These are phyloP conservation scores for Talaromyces piceae DNA, from an alignment of 2,329 filamentous ascomycete species.

Conservation along the genomic window DNA sequence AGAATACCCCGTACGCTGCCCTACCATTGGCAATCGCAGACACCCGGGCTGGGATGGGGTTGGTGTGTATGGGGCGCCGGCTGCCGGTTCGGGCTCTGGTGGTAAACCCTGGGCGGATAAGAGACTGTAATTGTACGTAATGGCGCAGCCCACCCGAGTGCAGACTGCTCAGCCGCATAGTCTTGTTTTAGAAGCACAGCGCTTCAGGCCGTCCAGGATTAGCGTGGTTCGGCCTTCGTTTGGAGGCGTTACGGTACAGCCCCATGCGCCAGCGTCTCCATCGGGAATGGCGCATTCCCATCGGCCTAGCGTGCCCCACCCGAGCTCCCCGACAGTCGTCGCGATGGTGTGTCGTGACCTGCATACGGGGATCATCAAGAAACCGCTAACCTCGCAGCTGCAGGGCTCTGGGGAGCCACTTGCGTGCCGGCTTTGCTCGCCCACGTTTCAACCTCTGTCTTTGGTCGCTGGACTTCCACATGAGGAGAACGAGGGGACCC, in stretches of 20 bases:
- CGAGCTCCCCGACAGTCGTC: background rate
- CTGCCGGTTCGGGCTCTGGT: background rate
- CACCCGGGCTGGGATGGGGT: background rate
- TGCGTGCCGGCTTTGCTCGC: conserved; percentile 6
- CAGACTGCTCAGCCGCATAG: background rate
- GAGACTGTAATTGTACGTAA: background rate
- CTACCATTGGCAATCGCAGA: too few relatives aligned
- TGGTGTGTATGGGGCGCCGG: background rate
- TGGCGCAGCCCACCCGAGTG: too few relatives aligned
- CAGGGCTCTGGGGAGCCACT: conserved; percentile 2
- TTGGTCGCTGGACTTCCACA: too few relatives aligned
- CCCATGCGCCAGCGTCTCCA: background rate
- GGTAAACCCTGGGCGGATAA: too few relatives aligned
- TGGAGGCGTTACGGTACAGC: background rate
- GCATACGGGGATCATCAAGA: conserved; percentile 1
- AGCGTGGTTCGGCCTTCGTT: background rate
- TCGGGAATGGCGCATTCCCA: background rate
- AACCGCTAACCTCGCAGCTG: background rate
- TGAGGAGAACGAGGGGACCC: conserved; percentile 1
- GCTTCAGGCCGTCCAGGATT: background rate
- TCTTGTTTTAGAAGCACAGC: background rate
- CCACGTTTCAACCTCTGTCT: conserved; percentile 13
- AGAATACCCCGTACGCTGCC: too few relatives aligned
- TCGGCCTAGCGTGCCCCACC: background rate
- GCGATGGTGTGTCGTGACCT: background rate